phyloP scores from a whole-genome alignment of 148 eudicot species.

The Spergularia marina region DNA sequence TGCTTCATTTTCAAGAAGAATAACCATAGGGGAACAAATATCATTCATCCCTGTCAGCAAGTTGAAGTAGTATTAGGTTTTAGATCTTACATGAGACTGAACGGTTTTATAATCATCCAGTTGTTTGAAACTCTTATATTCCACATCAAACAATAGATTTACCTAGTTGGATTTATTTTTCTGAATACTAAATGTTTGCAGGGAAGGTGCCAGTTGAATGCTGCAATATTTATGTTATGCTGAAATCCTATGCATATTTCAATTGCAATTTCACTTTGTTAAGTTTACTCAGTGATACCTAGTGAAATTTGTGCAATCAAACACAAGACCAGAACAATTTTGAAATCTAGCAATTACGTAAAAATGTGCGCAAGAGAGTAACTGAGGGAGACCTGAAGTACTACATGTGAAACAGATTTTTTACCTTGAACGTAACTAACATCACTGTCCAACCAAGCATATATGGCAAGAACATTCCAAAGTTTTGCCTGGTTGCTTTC shows the following conservation, averaged over 20 bases:
- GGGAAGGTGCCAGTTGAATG: no score
- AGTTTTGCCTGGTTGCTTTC: constrained; percentile 85
- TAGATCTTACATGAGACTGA: neutral
- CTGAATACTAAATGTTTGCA: no score
- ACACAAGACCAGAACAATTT: no score
- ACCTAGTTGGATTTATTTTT: no score
- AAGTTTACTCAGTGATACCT: neutral
- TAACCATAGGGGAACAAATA: constrained; percentile 93
- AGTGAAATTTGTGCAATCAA: neutral
- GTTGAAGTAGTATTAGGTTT: constrained; percentile 8
- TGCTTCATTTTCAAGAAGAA: constrained; percentile 85
- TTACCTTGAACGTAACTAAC: constrained; percentile 95
- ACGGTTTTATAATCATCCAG: neutral
- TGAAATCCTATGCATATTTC: no score
- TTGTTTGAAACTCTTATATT: neutral
- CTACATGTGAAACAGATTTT: constrained; percentile 1
- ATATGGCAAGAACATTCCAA: constrained; percentile 79
- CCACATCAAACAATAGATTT: neutral
- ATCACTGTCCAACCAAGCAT: constrained; percentile 82
- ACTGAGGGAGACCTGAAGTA: neutral
- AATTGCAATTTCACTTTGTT: no score
- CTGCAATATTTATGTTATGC: no score
- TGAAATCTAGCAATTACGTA: neutral
- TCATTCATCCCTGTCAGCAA: constrained; percentile 83
- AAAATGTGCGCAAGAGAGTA: neutral